Base-by-base conservation (phyloP, 768 basidiomycete species). In the Imleria badia region DNA sequence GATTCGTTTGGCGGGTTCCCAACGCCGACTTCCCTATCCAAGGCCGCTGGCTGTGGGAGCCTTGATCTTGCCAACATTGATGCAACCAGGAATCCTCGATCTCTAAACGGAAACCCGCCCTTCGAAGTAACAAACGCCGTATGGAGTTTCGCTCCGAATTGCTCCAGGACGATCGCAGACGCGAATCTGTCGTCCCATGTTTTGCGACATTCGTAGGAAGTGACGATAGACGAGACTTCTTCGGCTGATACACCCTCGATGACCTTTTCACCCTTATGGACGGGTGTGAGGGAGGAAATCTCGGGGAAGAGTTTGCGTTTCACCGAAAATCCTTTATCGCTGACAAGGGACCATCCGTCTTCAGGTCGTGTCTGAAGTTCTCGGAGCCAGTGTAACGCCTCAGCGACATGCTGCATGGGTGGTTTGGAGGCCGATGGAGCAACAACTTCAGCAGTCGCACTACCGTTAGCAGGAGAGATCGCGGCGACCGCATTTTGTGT, bases 211-310 rank as follows among this genome's bases (percentile, higher is more conserved):
- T 85, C 81, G 38, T 81, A 79, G 56, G 86, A 86, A 9, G 78
- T 78, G 17, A 97, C 78, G 20, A 90, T 80, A 1, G 86, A 78
- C 0, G 84, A 86, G 34, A 98, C 77, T 68, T 99, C 96, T 65
- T 97, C 95, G 1, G 94, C 94, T 1, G 93, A 90, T 12, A 95
- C 82, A 5, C 94, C 94, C 66, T 98, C 91, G 46, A 98, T 87
- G 56, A 98, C 92, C 72, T 91, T 91, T 66, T 88, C 85, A 0
- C 91, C 94, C 61, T 86, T 87, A 69, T 93, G 87, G 4, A 98
- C 84, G 0, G 93, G 92, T 31, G 94, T 83, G 48, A 82, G 75
- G 1, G 87, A 78, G 6, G 93, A 96, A 7, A 96, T 81, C 50
- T 88, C 85, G 0, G 89, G 79, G 8, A 83, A 80, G n/a, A 86